phyloP scores from a whole-genome alignment of 2,329 filamentous ascomycete genomes.

The Chaetomium sp. region DNA sequence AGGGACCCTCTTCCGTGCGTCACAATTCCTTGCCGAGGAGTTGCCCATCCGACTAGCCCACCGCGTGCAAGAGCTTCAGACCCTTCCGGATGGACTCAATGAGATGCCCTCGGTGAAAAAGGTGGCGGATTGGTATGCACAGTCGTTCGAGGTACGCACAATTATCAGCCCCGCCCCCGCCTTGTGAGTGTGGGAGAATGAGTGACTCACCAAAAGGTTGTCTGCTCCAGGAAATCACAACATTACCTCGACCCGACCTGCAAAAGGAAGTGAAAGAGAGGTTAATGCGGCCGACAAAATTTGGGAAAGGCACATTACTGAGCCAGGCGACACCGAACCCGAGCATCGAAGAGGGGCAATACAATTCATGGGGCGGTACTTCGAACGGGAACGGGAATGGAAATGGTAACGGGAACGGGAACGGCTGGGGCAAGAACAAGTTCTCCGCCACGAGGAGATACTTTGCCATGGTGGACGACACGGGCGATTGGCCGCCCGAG shows the following conservation, averaged over 20 bases:
- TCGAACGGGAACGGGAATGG: conserved; percentile 41
- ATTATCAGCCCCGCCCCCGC: conserved; percentile 1
- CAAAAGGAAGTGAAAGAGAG: conserved; percentile 69
- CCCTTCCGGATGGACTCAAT: conserved; percentile 89
- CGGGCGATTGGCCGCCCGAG: conserved; percentile 85
- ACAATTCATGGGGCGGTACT: conserved; percentile 52
- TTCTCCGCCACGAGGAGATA: conserved; percentile 62
- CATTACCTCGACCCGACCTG: conserved; percentile 70
- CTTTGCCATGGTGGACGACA: conserved; percentile 87
- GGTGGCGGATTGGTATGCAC: conserved; percentile 97
- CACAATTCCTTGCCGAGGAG: conserved; percentile 97
- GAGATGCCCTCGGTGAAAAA: conserved; percentile 96
- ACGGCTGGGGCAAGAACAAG: conserved; percentile 35
- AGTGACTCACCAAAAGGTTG: conserved; percentile 25
- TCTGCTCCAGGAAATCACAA: conserved; percentile 75
- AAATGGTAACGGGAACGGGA: conserved; percentile 39
- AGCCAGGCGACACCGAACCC: conserved; percentile 84
- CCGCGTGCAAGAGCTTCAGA: conserved; percentile 87
- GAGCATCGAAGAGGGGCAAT: conserved; percentile 78
- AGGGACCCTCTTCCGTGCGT: conserved; percentile 92
- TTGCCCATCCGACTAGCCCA: conserved; percentile 94
- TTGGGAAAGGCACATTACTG: conserved; percentile 50
- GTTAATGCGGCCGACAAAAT: conserved; percentile 61
- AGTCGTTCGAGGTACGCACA: conserved; percentile 85
- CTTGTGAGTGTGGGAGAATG: neutral